Evolutionary conservation across 768 basidiomycete genomes (phyloP).

Genomic region (Lenzites betulinus): DNA sequence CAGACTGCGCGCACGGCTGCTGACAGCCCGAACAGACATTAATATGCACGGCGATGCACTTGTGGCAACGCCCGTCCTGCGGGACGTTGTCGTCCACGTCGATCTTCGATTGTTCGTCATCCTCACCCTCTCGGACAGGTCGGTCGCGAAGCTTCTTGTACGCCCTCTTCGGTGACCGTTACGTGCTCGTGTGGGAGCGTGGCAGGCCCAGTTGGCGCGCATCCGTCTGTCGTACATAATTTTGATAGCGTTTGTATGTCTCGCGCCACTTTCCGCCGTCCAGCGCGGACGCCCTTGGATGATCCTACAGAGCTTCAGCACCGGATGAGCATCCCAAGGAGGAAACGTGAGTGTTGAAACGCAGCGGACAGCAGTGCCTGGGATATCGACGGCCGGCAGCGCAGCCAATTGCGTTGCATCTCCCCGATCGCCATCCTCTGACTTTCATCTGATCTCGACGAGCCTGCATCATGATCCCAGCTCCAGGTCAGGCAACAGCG

Average conservation of each 20-base stretch:
- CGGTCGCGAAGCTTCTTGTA: not conserved
- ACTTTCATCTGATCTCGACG: constrained; percentile 13
- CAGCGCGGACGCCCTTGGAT: too few species aligned
- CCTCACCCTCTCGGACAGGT: not conserved
- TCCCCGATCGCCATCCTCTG: not conserved
- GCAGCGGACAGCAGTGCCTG: too few species aligned
- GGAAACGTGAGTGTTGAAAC: too few species aligned
- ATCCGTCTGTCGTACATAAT: too few species aligned
- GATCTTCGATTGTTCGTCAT: not conserved
- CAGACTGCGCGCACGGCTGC: not conserved
- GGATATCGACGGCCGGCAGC: too few species aligned
- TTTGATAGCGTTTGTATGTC: too few species aligned
- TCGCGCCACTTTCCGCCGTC: too few species aligned
- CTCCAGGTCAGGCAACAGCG: not conserved
- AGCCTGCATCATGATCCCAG: constrained; percentile 10
- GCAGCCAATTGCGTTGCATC: constrained; percentile 10
- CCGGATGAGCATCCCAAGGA: too few species aligned
- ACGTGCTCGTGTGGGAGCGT: too few species aligned
- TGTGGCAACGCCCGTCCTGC: not conserved
- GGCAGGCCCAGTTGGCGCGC: too few species aligned
- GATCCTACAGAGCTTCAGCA: too few species aligned
- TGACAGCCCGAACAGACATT: not conserved
- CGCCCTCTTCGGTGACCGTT: not conserved
- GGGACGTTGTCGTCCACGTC: not conserved
- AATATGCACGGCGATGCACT: not conserved